phyloP scores from a whole-genome alignment of 352 stramenopile genomes.

The Phytophthora sp. region DNA sequence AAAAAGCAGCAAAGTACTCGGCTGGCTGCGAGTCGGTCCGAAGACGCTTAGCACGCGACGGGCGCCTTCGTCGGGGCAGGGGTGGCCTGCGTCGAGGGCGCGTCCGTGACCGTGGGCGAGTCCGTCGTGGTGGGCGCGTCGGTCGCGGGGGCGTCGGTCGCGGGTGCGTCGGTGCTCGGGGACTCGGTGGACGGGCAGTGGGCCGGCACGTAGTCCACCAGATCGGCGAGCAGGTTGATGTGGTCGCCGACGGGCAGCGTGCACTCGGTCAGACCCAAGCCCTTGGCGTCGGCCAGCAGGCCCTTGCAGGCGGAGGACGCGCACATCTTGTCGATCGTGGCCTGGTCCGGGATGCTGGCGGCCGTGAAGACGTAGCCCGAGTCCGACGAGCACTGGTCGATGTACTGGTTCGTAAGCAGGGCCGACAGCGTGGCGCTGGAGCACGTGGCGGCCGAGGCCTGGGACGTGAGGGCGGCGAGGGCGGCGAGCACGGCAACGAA shows the following conservation, averaged over 20 bases:
- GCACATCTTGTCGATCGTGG: slow-evolving; percentile 33
- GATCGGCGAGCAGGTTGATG: slow-evolving; percentile 33
- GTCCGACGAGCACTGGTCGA: slow-evolving; percentile 29
- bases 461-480: slow-evolving; percentile 19
- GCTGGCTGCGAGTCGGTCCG: slow-evolving; percentile 21
- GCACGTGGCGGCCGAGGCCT: slow-evolving; percentile 23
- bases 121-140: background rate
- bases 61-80: slow-evolving; percentile 6
- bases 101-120: background rate
- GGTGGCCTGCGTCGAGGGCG: background rate
- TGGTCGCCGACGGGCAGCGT: slow-evolving; percentile 28
- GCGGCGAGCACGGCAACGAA: slow-evolving; percentile 25
- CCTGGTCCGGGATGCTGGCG: slow-evolving; percentile 25
- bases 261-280: slow-evolving; percentile 32
- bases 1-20: slow-evolving; percentile 38
- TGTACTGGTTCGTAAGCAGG: slow-evolving; percentile 34
- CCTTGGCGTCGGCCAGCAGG: slow-evolving; percentile 24
- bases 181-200: slow-evolving; percentile 26
- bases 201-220: slow-evolving; percentile 37
- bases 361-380: slow-evolving; percentile 41
- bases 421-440: slow-evolving; percentile 8
- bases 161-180: background rate
- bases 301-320: slow-evolving; percentile 28
- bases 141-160: slow-evolving; percentile 2
- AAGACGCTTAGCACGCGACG: slow-evolving; percentile 25